Evolutionary conservation across 176 grass and related monocot species (phyloP), one percentile per base, ranked within the genome.

Genomic region (Musa acuminata): DNA sequence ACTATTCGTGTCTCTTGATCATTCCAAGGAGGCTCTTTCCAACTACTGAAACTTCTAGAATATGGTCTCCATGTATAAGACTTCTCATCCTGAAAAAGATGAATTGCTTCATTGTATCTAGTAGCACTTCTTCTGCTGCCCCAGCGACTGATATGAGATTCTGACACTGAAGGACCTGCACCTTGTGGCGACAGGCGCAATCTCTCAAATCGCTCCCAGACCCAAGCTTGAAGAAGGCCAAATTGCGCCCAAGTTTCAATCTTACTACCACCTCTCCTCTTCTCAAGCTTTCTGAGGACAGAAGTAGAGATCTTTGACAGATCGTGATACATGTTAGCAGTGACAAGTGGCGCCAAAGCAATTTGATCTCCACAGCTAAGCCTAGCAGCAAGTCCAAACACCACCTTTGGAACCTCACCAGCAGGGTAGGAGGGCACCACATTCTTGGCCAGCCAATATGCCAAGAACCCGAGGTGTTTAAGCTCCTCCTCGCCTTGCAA

Each of bases 161-260:
- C 76, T 2, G 82, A 87, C 9, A 80, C n/a, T 4, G 7, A 1
- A 82, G 85, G 43, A 82, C 84, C 35, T 35, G 64, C 1, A 80
- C 67, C 79, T 55, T 68, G 35, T 29, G 21, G 68, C 3, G 73
- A 62, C 0, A 85, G 88, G 22, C 43, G 64, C 77, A 91, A 69
- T 29, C 51, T 35, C 50, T 78, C 66, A 2, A 67, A 91, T 53
- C 73, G 79, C 52, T 87, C 88, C 85, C 88, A 91, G 27, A 87
- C 69, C 88, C 88, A 91, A 27, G 62, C 80, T 75, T 91, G 85
- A 52, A 91, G 82, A 69, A 91, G 77, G 72, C 77, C 86, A 69
- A 87, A 72, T 25, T 85, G 85, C 4, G 63, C 79, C 76, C 62
- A 87, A 26, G 84, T 57, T 19, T 82, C 82, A 4, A 80, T 11